phyloP scores from a whole-genome alignment of 495 filamentous ascomycete genomes.

The Neurospora sp. region DNA sequence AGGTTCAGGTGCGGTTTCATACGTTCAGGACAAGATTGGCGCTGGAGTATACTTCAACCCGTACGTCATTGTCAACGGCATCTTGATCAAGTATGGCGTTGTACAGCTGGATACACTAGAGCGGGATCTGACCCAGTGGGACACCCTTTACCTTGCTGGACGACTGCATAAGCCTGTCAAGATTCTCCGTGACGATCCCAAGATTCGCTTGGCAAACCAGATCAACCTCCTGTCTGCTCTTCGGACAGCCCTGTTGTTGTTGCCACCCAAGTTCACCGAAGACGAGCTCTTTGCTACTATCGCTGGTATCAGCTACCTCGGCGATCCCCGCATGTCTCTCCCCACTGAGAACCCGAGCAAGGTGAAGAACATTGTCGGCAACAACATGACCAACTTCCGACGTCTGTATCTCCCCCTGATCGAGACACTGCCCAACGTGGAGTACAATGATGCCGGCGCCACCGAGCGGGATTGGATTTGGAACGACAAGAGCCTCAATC shows the following conservation, averaged over 20 bases:
- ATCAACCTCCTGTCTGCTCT: conserved; percentile 87
- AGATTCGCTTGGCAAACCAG: conserved; percentile 86
- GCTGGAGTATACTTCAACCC: conserved; percentile 97
- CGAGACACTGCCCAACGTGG: conserved; percentile 77
- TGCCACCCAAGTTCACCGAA: conserved; percentile 78
- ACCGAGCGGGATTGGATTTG: conserved; percentile 53
- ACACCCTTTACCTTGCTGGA: conserved; percentile 86
- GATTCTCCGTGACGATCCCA: conserved; percentile 87
- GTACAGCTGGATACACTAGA: conserved; percentile 86
- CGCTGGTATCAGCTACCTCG: conserved; percentile 82
- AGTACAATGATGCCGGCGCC: conserved; percentile 61
- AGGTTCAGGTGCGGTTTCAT: conserved; percentile 71
- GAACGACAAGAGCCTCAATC: conserved; percentile 41
- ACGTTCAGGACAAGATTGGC: conserved; percentile 77
- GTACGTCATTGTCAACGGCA: conserved; percentile 90
- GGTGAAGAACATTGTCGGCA: conserved; percentile 82
- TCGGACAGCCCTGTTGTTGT: conserved; percentile 75
- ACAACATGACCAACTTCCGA: conserved; percentile 85
- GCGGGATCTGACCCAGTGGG: conserved; percentile 76
- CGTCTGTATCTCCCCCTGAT: conserved; percentile 83
- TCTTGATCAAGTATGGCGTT: conserved; percentile 93
- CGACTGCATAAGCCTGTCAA: conserved; percentile 96
- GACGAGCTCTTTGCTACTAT: conserved; percentile 82
- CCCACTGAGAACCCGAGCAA: conserved; percentile 87
- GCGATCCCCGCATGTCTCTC: conserved; percentile 85